phyloP scores from a whole-genome alignment of 257 asterid species.

The Marsdenia floribunda region DNA sequence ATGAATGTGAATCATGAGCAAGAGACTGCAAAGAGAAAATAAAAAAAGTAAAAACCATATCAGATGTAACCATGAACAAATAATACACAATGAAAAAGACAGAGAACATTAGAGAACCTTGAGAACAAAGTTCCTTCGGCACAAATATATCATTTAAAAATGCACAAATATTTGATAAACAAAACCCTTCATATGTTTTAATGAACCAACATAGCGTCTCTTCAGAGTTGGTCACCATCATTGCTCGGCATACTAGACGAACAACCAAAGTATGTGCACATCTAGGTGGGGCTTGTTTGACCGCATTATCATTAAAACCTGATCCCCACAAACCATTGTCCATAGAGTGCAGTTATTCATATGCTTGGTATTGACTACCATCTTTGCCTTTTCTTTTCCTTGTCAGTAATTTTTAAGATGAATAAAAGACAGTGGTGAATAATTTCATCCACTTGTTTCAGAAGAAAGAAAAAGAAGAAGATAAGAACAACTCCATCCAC shows the following conservation, averaged over 20 bases:
- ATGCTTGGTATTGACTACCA: background rate
- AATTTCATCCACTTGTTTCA: too few species aligned
- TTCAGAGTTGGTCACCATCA: background rate
- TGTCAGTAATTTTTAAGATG: too few species aligned
- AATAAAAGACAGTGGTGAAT: too few species aligned
- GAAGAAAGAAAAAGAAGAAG: too few species aligned
- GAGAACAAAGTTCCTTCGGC: background rate
- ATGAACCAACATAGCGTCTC: background rate
- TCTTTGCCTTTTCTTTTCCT: too few species aligned
- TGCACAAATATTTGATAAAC: background rate
- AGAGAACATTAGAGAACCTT: background rate
- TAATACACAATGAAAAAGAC: background rate
- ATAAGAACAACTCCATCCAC: too few species aligned
- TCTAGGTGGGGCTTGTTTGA: background rate
- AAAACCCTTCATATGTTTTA: background rate
- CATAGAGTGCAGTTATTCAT: background rate
- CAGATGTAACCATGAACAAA: slow-evolving; percentile 4
- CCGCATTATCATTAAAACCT: background rate
- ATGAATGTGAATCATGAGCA: slow-evolving; percentile 68
- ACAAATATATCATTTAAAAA: background rate
- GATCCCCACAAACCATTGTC: background rate
- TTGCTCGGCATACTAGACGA: background rate
- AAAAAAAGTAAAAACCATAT: slow-evolving; percentile 5
- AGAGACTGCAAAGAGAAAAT: slow-evolving; percentile 50
- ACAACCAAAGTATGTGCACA: background rate